Evolutionary conservation across 2,329 filamentous ascomycete genomes (phyloP), one percentile per base, ranked within the genome.

Genomic region (Alternaria sp.): DNA sequence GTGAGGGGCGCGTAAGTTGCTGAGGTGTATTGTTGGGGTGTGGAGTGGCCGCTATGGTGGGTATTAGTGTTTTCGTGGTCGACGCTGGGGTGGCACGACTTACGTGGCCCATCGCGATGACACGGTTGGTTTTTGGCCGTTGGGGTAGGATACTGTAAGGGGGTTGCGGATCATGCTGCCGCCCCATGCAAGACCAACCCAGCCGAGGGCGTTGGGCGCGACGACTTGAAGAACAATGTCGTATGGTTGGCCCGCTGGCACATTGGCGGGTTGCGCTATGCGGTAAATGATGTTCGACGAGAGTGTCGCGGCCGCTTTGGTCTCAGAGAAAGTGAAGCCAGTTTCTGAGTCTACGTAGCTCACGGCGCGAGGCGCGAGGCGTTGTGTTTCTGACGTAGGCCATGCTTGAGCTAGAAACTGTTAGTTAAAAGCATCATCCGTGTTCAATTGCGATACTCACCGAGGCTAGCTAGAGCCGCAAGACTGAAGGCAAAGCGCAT

Each of bases 251-350:
- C 64, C 65, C 23, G 69, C 49, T 6, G 67, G 63, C 1, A 72
- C 66, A 43, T 64, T 66, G 44, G 62, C 68, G 5, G 75, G 75
- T 11, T 72, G 64, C 8, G 75, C 75, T 37, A 77, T 71, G 49
- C 75, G 75, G 58, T 72, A 76, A 41, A 73, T 62, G 33, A 78
- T 71, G 58, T 70, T 76, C 49, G 65, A 45, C 1, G 65, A 54
- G 7, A 78, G 70, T 6, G 73, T 67, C 46, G 72, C 75, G 15
- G 72, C 70, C n/a, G 70, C 75, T 15, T 69, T 73, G 53, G 71
- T 74, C 47, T 78, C 73, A 21, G 75, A 76, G 64, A 77, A 77
- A 8, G 74, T 76, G 61, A 78, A 78, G 53, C 75, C 75, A 23
- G 75, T 78, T 53, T 77, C 75, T 26, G 67, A 53, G 61, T 78